phyloP scores from a whole-genome alignment of 129 eudicot species.

The Helianthus annuus region HanXRQr2.0-SUNRISE NC_035441.2:151803223-151803722 shows the following conservation, averaged over 20 bases:
- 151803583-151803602: constrained; percentile 55
- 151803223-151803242: constrained; percentile 44
- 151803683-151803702: constrained; percentile 38
- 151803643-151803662: constrained; percentile 39
- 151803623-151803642: constrained; percentile 47
- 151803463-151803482: constrained; percentile 33
- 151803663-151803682: constrained; percentile 38
- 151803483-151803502: constrained; percentile 38
- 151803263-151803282: constrained; percentile 43
- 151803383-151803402: constrained; percentile 29
- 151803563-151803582: constrained; percentile 85
- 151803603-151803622: constrained; percentile 31
- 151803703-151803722: constrained; percentile 46
- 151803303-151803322: not conserved
- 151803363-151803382: constrained; percentile 32
- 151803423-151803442: constrained; percentile 49
- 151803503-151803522: constrained; percentile 32
- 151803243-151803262: constrained; percentile 61
- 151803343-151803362: constrained; percentile 48
- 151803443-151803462: constrained; percentile 51
- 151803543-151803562: constrained; percentile 62
- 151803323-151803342: constrained; percentile 20
- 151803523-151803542: constrained; percentile 39
- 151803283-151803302: not conserved
- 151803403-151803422: constrained; percentile 36